phyloP scores from a whole-genome alignment of 2,329 filamentous ascomycete genomes.

The Dactylellina drechsleri region DNA sequence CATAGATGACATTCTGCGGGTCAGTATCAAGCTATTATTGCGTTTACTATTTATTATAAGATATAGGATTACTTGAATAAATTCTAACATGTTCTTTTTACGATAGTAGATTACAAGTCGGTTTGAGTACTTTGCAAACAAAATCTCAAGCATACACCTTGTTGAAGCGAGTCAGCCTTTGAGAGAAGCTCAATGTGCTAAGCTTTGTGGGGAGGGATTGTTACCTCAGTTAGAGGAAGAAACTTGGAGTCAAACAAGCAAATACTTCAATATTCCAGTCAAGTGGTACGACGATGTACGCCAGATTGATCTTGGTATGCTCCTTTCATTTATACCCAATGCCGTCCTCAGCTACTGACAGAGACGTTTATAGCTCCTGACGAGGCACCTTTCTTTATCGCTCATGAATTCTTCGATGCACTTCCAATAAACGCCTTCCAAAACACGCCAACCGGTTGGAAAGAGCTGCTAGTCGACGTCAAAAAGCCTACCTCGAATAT shows the following conservation, averaged over 20 bases:
- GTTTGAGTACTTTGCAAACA: slow-evolving; percentile 79
- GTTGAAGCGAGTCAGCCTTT: slow-evolving; percentile 90
- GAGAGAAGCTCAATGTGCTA: slow-evolving; percentile 31
- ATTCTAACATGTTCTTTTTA: slow-evolving; percentile 2
- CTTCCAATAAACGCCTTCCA: slow-evolving; percentile 96
- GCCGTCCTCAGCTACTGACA: neutral
- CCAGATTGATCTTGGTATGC: slow-evolving; percentile 37
- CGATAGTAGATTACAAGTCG: slow-evolving; percentile 76
- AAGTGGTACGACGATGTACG: slow-evolving; percentile 75
- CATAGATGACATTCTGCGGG: slow-evolving; percentile 94
- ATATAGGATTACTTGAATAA: slow-evolving; percentile 3
- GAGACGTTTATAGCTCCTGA: slow-evolving; percentile 66
- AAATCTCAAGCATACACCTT: slow-evolving; percentile 88
- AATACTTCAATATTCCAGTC: slow-evolving; percentile 30
- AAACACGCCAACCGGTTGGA: slow-evolving; percentile 67
- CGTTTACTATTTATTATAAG: too few species aligned
- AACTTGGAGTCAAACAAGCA: slow-evolving; percentile 21
- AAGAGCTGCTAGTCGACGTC: slow-evolving; percentile 62
- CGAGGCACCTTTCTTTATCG: slow-evolving; percentile 89
- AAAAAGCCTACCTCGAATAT: slow-evolving; percentile 61
- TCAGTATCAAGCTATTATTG: slow-evolving; percentile 64
- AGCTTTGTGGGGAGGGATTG: slow-evolving; percentile 36
- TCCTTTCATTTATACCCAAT: neutral
- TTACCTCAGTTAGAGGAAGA: slow-evolving; percentile 29
- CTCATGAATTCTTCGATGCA: slow-evolving; percentile 98